phyloP scores from a whole-genome alignment of 352 stramenopile genomes.

The Pythium vanterpoolii region DNA sequence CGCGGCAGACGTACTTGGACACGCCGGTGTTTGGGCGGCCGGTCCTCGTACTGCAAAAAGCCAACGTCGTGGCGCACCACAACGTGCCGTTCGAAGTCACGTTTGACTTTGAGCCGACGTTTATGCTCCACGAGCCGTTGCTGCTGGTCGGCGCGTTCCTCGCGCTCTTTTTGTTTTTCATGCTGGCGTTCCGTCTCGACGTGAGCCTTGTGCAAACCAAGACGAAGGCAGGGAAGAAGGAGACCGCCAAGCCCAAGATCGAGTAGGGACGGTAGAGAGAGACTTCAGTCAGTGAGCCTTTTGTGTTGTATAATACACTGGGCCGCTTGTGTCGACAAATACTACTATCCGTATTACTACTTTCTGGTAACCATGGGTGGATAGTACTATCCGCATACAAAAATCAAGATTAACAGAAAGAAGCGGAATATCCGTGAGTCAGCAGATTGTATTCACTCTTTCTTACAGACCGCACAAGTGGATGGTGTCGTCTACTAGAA shows the following conservation, averaged over 20 bases:
- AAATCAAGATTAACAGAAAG: neutral
- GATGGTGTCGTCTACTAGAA: neutral
- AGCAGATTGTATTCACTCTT: conserved; percentile 24
- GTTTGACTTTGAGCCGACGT: conserved; percentile 76
- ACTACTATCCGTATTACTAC: too few species aligned
- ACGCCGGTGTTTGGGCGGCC: conserved; percentile 72
- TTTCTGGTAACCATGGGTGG: too few species aligned
- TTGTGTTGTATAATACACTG: too few species aligned
- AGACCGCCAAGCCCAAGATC: conserved; percentile 65
- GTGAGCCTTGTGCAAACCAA: conserved; percentile 71
- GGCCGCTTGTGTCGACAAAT: too few species aligned
- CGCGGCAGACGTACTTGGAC: conserved; percentile 84
- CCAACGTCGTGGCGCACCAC: conserved; percentile 82
- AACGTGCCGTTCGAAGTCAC: conserved; percentile 85
- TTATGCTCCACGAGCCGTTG: conserved; percentile 86
- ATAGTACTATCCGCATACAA: too few species aligned
- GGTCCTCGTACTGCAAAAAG: conserved; percentile 79
- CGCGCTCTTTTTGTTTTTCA: conserved; percentile 82
- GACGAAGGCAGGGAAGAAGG: conserved; percentile 25
- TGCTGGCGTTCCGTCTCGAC: conserved; percentile 82
- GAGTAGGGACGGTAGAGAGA: conserved; percentile 38
- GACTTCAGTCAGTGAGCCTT: too few species aligned
- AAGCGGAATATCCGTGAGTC: conserved; percentile 17
- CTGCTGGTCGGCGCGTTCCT: conserved; percentile 84
- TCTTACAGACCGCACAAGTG: neutral